Conservation (phyloP, 1,139 yeast genomes). For the Nakaseomyces sp. region DNA sequence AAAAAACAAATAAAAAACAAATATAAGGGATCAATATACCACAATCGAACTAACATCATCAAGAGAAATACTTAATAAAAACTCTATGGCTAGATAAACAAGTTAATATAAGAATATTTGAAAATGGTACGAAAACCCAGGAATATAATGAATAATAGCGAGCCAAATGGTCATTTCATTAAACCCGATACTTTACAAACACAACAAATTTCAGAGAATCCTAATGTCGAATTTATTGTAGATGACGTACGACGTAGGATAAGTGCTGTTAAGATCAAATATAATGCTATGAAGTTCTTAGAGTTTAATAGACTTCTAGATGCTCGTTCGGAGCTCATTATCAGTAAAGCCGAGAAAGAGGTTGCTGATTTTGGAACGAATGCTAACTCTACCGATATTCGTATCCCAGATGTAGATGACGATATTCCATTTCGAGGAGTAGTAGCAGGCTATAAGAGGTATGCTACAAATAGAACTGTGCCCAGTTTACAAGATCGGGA, state of each 20-base stretch:
- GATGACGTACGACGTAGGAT: slow-evolving; percentile 1
- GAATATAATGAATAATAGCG: background rate
- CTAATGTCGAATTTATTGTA: slow-evolving; percentile 1
- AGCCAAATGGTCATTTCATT: background rate
- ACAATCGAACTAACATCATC: too few species aligned
- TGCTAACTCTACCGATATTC: slow-evolving; percentile 11
- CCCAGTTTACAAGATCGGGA: slow-evolving; percentile 23
- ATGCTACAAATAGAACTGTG: slow-evolving; percentile 17
- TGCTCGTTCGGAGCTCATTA: slow-evolving; percentile 7
- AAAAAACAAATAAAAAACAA: too few species aligned
- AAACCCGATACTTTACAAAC: background rate
- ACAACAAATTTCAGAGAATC: background rate
- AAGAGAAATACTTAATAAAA: too few species aligned
- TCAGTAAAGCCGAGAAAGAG: slow-evolving; percentile 5
- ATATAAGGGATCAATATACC: too few species aligned
- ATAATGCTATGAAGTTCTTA: slow-evolving; percentile 20
- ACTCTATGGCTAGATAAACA: too few species aligned
- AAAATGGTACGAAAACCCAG: background rate
- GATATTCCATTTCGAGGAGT: slow-evolving; percentile 24
- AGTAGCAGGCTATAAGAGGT: slow-evolving; percentile 20
- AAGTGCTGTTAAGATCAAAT: slow-evolving; percentile 18
- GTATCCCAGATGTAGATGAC: slow-evolving; percentile 4
- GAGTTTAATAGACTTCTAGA: slow-evolving; percentile 19
- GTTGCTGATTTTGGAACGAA: background rate
- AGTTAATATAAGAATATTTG: too few species aligned